These are phyloP conservation scores for Boechera divaricarpa DNA, from an alignment of 345 rosid genomes.

Conservation along the genomic window DNA sequence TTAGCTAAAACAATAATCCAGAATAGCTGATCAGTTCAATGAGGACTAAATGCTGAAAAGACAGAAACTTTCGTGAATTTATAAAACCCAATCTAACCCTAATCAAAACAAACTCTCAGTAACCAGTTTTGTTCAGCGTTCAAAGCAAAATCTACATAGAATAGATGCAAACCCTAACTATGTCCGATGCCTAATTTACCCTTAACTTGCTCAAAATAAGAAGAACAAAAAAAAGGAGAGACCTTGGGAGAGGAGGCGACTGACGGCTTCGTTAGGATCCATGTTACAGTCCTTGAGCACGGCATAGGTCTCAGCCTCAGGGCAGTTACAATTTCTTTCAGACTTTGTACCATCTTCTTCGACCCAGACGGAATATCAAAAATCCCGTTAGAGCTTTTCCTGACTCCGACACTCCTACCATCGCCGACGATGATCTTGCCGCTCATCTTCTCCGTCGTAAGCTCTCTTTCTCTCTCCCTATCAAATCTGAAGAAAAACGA, in stretches of 20 bases:
- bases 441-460: slow-evolving; percentile 48
- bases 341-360: slow-evolving; percentile 81
- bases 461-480: slow-evolving; percentile 1
- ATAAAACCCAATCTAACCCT: background rate
- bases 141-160: background rate
- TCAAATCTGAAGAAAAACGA: slow-evolving; percentile 43
- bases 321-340: slow-evolving; percentile 88
- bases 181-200: slow-evolving; percentile 4
- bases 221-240: background rate
- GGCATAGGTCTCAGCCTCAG: slow-evolving; percentile 92
- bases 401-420: slow-evolving; percentile 44
- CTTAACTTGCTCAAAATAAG: background rate
- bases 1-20: background rate
- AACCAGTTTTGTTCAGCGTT: background rate
- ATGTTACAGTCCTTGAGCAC: slow-evolving; percentile 90
- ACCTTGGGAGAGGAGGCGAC: slow-evolving; percentile 94
- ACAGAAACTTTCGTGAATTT: background rate
- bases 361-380: slow-evolving; percentile 74
- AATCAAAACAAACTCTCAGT: background rate
- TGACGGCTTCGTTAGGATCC: slow-evolving; percentile 98
- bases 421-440: slow-evolving; percentile 64
- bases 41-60: background rate
- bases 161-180: background rate
- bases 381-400: slow-evolving; percentile 64
- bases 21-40: background rate